Evolutionary conservation across 148 eudicot species (phyloP).

Genomic region (Spergularia marina): DNA sequence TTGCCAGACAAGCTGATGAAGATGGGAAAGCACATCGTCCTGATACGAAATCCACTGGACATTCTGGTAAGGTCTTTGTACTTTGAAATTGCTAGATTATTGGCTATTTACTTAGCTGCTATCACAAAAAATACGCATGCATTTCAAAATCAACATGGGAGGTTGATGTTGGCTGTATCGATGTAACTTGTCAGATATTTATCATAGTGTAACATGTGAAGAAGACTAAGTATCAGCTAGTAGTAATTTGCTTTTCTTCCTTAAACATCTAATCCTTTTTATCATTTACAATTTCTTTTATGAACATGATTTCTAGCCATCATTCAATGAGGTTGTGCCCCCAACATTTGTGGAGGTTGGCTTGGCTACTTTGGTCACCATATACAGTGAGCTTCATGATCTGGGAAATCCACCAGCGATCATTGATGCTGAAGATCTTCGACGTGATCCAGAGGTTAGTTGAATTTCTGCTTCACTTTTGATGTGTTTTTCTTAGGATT

Average conservation of each 20-base stretch:
- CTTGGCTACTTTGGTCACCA: slow-evolving; percentile 58
- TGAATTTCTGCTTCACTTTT: not conserved
- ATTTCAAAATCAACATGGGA: too few relatives aligned
- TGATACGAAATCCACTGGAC: slow-evolving; percentile 87
- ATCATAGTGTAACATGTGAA: slow-evolving; percentile 3
- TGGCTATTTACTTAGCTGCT: not conserved
- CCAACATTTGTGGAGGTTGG: slow-evolving; percentile 77
- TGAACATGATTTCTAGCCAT: slow-evolving; percentile 49
- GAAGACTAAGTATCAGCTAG: not conserved
- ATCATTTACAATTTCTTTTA: slow-evolving; percentile 9
- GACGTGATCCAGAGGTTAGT: slow-evolving; percentile 78
- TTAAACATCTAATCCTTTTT: not conserved
- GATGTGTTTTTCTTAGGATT: not conserved
- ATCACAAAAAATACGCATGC: too few relatives aligned
- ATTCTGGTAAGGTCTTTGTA: slow-evolving; percentile 52
- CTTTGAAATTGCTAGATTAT: slow-evolving; percentile 5
- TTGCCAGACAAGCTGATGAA: slow-evolving; percentile 63
- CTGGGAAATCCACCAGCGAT: slow-evolving; percentile 73
- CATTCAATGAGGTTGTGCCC: slow-evolving; percentile 79
- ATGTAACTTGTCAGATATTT: not conserved
- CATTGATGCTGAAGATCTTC: slow-evolving; percentile 77
- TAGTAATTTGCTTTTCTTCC: not conserved
- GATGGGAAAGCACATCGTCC: slow-evolving; percentile 86
- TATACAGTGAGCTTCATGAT: slow-evolving; percentile 66
- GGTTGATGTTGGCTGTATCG: too few relatives aligned